A percentile compares a stretch with the other conserved stretches of the same genome.
These are phyloP conservation scores for Pseudognaphalium luteoalbum DNA, from an alignment of 129 eudicot species.

Conservation along the genomic window DNA sequence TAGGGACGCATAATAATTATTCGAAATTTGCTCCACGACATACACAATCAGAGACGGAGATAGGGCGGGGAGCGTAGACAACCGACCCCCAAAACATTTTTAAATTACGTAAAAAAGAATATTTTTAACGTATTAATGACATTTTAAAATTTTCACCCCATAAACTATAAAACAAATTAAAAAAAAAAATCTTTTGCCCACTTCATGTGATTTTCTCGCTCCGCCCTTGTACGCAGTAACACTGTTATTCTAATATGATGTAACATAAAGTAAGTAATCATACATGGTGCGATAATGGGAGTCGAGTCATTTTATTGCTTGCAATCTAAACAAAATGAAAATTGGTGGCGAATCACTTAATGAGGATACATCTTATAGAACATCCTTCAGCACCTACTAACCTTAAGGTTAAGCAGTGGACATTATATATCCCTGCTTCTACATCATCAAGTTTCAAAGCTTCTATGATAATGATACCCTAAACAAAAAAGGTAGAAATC, in stretches of 20 bases:
- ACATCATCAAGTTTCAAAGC: conserved; percentile 8
- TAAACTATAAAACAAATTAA: no score
- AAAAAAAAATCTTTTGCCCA: no score
- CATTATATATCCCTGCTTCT: neutral
- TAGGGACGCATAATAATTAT: no score
- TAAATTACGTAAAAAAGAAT: no score
- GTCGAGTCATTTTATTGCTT: neutral
- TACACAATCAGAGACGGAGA: no score
- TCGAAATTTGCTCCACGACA: no score
- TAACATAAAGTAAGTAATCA: neutral
- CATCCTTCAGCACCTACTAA: conserved; percentile 8
- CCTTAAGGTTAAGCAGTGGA: conserved; percentile 5
- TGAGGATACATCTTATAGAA: conserved; percentile 1
- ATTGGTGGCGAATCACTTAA: neutral
- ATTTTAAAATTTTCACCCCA: no score
- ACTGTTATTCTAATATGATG: neutral
- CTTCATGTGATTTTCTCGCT: no score
- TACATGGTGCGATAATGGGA: neutral
- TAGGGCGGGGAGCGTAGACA: no score
- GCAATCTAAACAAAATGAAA: neutral
- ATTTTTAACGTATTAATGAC: no score
- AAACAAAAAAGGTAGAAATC: neutral
- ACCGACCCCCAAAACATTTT: no score
- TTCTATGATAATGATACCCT: neutral
- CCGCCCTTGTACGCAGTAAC: no score